A percentile compares a stretch with the other conserved stretches of the same genome.
These are phyloP conservation scores for Schizophyllum amplum DNA, from an alignment of 1,284 basidiomycete genomes.

Conservation along the genomic window DNA sequence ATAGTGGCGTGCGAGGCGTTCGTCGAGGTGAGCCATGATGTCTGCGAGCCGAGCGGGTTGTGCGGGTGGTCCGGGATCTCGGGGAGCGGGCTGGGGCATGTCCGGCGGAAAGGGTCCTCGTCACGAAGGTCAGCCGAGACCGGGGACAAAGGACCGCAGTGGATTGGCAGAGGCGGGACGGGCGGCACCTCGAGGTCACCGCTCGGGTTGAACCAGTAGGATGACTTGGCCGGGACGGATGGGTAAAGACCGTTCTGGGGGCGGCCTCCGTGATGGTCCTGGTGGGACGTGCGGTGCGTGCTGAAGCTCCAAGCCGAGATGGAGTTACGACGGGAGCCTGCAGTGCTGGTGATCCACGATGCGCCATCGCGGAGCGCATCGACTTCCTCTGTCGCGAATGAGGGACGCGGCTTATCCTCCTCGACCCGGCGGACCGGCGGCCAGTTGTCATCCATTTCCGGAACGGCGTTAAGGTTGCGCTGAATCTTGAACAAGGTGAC, in stretches of 20 bases:
- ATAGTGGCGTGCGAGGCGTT: slow-evolving; percentile 47
- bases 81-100: slow-evolving; percentile 26
- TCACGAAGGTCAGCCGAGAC: slow-evolving; percentile 34
- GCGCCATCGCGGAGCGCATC: slow-evolving; percentile 61
- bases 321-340: slow-evolving; percentile 46
- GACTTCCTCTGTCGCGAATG: slow-evolving; percentile 59
- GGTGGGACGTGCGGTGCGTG: slow-evolving; percentile 40
- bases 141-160: slow-evolving; percentile 40
- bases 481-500: slow-evolving; percentile 53
- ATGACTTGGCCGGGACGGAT: slow-evolving; percentile 48
- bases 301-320: slow-evolving; percentile 65
- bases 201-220: slow-evolving; percentile 45
- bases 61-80: slow-evolving; percentile 25
- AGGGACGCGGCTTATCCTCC: slow-evolving; percentile 41
- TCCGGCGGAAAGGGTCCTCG: slow-evolving; percentile 55
- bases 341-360: slow-evolving; percentile 66
- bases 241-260: slow-evolving; percentile 33
- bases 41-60: slow-evolving; percentile 49
- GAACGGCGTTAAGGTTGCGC: slow-evolving; percentile 47
- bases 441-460: slow-evolving; percentile 46
- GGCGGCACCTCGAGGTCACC: slow-evolving; percentile 44
- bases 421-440: slow-evolving; percentile 41
- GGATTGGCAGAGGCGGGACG: slow-evolving; percentile 55
- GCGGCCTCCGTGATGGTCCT: slow-evolving; percentile 21
- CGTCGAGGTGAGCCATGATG: slow-evolving; percentile 62